A percentile compares a stretch with the other conserved stretches of the same genome.
Conservation (phyloP, 164 flowering plant genomes). For the Nelumbo lutea region DNA sequence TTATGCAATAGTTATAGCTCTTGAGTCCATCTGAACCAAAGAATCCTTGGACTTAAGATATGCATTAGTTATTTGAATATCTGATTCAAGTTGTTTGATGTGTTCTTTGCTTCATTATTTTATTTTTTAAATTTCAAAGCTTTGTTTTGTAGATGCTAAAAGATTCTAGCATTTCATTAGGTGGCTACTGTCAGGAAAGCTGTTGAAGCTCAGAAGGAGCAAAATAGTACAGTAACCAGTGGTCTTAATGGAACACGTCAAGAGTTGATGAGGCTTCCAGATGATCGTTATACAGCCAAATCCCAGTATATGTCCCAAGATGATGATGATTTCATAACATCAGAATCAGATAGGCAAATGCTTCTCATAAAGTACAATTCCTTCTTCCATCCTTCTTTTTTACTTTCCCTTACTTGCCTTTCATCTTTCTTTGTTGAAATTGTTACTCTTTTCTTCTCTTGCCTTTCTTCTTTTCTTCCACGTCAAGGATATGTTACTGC, state of each 20-base stretch:
- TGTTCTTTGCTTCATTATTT: not conserved
- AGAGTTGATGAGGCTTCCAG: constrained; percentile 66
- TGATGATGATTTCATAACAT: constrained; percentile 62
- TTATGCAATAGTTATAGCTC: not conserved
- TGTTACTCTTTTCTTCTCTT: not conserved
- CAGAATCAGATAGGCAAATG: constrained; percentile 77
- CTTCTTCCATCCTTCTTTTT: not conserved
- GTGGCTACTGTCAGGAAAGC: constrained; percentile 53
- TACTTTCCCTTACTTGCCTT: not conserved
- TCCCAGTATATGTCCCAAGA: constrained; percentile 33
- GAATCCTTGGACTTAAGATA: not conserved
- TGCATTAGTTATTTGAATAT: not conserved
- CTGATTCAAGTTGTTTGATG: not conserved
- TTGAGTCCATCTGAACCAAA: not conserved
- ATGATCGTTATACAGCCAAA: constrained; percentile 27
- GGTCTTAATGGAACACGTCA: constrained; percentile 44
- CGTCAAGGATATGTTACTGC: too few relatives aligned
- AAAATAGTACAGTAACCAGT: constrained; percentile 18
- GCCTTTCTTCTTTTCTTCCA: not conserved
- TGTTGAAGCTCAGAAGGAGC: constrained; percentile 42
- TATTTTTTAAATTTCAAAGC: not conserved
- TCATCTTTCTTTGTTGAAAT: not conserved
- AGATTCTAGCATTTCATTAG: constrained; percentile 27
- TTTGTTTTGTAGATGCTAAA: not conserved
- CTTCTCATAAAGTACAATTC: constrained; percentile 57